A percentile compares a stretch with the other conserved stretches of the same genome.
These are phyloP conservation scores for Lentithecium fluviatile DNA, from an alignment of 495 filamentous ascomycete species.

Conservation along the genomic window DNA sequence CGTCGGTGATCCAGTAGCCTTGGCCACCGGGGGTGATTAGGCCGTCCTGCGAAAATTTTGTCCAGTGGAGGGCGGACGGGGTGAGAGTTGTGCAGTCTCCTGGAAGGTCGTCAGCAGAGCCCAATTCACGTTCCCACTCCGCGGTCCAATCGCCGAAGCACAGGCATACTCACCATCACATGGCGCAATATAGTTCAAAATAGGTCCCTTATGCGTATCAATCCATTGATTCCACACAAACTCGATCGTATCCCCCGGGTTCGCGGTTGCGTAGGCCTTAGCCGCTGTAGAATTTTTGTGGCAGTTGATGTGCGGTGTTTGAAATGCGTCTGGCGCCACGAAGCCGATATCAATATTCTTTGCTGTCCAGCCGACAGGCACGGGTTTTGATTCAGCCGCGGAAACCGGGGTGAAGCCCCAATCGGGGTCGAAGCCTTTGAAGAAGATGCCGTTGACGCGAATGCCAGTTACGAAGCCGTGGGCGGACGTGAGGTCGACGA, in stretches of 20 bases:
- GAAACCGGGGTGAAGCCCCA: constrained; percentile 15
- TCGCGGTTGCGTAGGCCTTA: constrained; percentile 2
- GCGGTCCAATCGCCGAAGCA: neutral
- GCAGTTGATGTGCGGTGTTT: constrained; percentile 13
- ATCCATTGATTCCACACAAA: constrained; percentile 24
- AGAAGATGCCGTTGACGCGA: constrained; percentile 1
- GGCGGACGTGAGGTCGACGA: neutral
- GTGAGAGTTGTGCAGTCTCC: constrained; percentile 13
- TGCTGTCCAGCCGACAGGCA: constrained; percentile 14
- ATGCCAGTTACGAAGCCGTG: constrained; percentile 21
- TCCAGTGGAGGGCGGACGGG: constrained; percentile 6
- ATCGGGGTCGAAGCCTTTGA: constrained; percentile 12
- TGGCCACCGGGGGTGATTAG: constrained; percentile 2
- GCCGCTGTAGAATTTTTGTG: constrained; percentile 20
- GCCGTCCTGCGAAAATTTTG: constrained; percentile 12
- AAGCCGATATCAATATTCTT: constrained; percentile 20
- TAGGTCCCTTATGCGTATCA: constrained; percentile 20
- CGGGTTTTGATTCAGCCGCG: neutral
- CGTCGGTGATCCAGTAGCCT: constrained; percentile 21
- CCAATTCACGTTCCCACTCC: too few species aligned
- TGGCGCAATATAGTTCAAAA: constrained; percentile 25
- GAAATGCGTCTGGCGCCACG: constrained; percentile 6
- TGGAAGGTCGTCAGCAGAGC: neutral
- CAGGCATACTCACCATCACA: constrained; percentile 12
- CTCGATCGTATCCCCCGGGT: constrained; percentile 9